A percentile compares a stretch with the other conserved stretches of the same genome.
phyloP scores from a whole-genome alignment of 2,329 filamentous ascomycete genomes.

The Clonostachys chloroleuca region DNA sequence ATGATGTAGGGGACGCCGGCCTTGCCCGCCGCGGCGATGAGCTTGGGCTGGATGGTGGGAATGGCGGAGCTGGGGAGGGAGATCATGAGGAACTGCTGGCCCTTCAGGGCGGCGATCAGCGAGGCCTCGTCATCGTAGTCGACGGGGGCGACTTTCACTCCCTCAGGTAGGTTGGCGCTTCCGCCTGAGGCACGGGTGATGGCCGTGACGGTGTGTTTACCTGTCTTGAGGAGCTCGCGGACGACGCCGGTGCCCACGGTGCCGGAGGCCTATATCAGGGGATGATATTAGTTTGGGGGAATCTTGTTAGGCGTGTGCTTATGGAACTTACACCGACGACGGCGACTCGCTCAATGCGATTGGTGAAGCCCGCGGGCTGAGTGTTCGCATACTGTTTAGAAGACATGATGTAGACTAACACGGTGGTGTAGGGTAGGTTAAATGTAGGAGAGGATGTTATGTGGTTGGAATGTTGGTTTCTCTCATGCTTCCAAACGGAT shows the following conservation, averaged over 20 bases:
- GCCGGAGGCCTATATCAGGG: constrained; percentile 27
- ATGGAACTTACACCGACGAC: constrained; percentile 40
- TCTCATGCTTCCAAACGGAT: too few relatives aligned
- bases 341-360: constrained; percentile 35
- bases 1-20: constrained; percentile 46
- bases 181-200: constrained; percentile 40
- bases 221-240: constrained; percentile 36
- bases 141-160: constrained; percentile 32
- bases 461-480: too few relatives aligned
- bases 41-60: constrained; percentile 32
- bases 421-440: neutral
- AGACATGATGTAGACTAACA: neutral
- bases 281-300: neutral
- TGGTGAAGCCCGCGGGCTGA: constrained; percentile 28
- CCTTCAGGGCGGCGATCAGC: constrained; percentile 41
- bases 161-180: constrained; percentile 29
- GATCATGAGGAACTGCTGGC: constrained; percentile 51
- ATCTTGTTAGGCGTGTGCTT: neutral
- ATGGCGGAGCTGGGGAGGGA: constrained; percentile 35
- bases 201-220: constrained; percentile 48
- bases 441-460: too few relatives aligned
- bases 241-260: constrained; percentile 33
- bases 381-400: constrained; percentile 20
- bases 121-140: constrained; percentile 35
- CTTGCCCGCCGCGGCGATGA: constrained; percentile 43